Percentiles rank a stretch among this genome's conserved stretches.
Evolutionary conservation across 2,329 filamentous ascomycete genomes (phyloP).

Genomic region (Xylogone sp.): DNA sequence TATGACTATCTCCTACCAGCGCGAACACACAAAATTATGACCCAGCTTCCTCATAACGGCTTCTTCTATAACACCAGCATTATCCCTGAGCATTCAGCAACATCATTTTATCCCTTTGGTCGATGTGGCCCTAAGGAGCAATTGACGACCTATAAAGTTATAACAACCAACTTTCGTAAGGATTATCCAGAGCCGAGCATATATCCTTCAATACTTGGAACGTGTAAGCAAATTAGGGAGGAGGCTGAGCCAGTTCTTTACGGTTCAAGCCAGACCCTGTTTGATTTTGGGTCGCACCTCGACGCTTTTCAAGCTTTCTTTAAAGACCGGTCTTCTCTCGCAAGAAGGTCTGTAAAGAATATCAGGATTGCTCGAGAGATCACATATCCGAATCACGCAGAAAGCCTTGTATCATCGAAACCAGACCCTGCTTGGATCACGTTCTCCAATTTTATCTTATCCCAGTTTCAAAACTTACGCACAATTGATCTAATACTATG

Average conservation of each 20-base stretch:
- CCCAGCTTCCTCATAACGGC: conserved; percentile 22
- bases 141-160: conserved; percentile 22
- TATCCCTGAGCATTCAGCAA: conserved; percentile 8
- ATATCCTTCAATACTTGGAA: conserved; percentile 12
- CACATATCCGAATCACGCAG: not conserved
- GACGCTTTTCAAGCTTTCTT: conserved; percentile 19
- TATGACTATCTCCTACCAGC: conserved; percentile 22
- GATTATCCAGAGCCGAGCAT: conserved; percentile 11
- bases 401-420: not conserved
- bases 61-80: conserved; percentile 18
- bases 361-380: conserved; percentile 20
- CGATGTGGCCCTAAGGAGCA: conserved; percentile 6
- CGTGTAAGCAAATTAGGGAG: conserved; percentile 11
- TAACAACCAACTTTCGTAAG: conserved; percentile 15
- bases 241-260: conserved; percentile 23
- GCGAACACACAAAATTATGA: conserved; percentile 21
- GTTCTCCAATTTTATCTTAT: conserved; percentile 11
- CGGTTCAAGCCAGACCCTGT: conserved; percentile 10
- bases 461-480: conserved; percentile 9
- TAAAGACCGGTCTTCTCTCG: conserved; percentile 12
- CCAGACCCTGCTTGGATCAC: conserved; percentile 14
- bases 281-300: conserved; percentile 20
- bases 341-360: conserved; percentile 12
- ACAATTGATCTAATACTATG: conserved; percentile 21
- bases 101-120: conserved; percentile 19